Percentiles rank a stretch among this genome's conserved stretches.
Conservation (phyloP, 768 basidiomycete species). For the Auriscalpium orientale region DNA sequence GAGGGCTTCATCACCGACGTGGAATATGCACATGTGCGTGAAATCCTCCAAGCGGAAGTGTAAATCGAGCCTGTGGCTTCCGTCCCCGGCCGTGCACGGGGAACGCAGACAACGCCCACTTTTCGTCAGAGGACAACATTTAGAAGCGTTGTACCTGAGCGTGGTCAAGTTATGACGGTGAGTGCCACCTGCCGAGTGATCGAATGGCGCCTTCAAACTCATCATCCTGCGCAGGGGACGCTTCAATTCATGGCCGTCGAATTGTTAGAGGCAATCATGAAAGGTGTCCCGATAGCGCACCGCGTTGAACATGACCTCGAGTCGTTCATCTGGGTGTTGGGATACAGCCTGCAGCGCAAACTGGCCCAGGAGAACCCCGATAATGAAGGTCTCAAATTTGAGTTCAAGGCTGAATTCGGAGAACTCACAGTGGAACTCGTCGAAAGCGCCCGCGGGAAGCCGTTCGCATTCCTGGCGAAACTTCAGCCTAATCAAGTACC, state of each 20-base stretch:
- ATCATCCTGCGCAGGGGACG: not conserved
- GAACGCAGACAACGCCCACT: not conserved
- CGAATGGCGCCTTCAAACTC: not conserved
- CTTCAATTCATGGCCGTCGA: not conserved
- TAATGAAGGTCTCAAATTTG: too few relatives aligned
- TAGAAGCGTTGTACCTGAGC: not conserved
- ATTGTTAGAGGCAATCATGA: not conserved
- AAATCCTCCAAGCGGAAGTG: not conserved
- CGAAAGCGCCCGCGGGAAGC: too few relatives aligned
- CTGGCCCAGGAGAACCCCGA: too few relatives aligned
- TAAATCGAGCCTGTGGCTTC: not conserved
- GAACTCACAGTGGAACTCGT: too few relatives aligned
- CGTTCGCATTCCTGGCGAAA: too few relatives aligned
- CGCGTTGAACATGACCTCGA: conserved; percentile 12
- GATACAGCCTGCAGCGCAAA: not conserved
- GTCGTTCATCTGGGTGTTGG: conserved; percentile 11
- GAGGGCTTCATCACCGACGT: not conserved
- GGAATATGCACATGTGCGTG: not conserved
- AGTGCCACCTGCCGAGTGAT: not conserved
- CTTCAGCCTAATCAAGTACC: too few relatives aligned
- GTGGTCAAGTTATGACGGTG: not conserved
- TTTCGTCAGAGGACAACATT: not conserved
- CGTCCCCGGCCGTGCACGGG: not conserved
- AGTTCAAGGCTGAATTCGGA: too few relatives aligned
- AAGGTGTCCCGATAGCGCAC: not conserved